Evolutionary conservation across 768 basidiomycete species (phyloP).

Genomic region (Leccinum sublutescens): DNA sequence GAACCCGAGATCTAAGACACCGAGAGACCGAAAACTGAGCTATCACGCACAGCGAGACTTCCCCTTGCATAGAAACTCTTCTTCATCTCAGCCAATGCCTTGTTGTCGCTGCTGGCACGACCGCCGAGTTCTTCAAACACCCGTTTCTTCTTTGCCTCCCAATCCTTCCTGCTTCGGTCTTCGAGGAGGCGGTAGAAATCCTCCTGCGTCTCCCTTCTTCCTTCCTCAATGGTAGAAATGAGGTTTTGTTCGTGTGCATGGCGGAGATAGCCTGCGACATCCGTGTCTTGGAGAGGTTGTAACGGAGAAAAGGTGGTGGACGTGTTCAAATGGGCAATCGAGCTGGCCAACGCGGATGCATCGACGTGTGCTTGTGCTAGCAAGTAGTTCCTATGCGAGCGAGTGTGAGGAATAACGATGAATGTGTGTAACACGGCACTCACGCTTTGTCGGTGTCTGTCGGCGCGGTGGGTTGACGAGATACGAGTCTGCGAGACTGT

Average conservation of each 20-base stretch:
- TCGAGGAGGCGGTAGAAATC: constrained; percentile 82
- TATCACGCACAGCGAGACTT: constrained; percentile 46
- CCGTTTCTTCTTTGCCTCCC: constrained; percentile 88
- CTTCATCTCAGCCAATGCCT: constrained; percentile 57
- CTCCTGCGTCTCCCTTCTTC: constrained; percentile 80
- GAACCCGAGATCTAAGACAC: constrained; percentile 7
- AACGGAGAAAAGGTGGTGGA: constrained; percentile 82
- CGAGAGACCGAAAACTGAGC: not conserved
- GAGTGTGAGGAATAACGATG: too few relatives aligned
- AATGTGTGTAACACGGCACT: too few relatives aligned
- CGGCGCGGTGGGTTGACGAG: constrained; percentile 35
- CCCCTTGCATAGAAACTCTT: constrained; percentile 60
- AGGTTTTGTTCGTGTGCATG: constrained; percentile 94
- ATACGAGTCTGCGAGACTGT: not conserved
- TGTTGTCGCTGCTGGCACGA: constrained; percentile 53
- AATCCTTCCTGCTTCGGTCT: constrained; percentile 71
- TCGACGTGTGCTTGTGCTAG: not conserved
- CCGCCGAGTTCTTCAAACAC: constrained; percentile 89
- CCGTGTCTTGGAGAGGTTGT: constrained; percentile 92
- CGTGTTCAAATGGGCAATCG: constrained; percentile 82
- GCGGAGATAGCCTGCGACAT: constrained; percentile 91
- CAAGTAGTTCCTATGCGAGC: not conserved
- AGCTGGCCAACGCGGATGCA: constrained; percentile 77
- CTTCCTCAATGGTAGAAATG: constrained; percentile 92
- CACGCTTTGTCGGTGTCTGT: constrained; percentile 17